A percentile compares a stretch with the other conserved stretches of the same genome.
Conservation (phyloP, 1,139 yeast species). For the Saccharomycopsis crataegensis region DNA sequence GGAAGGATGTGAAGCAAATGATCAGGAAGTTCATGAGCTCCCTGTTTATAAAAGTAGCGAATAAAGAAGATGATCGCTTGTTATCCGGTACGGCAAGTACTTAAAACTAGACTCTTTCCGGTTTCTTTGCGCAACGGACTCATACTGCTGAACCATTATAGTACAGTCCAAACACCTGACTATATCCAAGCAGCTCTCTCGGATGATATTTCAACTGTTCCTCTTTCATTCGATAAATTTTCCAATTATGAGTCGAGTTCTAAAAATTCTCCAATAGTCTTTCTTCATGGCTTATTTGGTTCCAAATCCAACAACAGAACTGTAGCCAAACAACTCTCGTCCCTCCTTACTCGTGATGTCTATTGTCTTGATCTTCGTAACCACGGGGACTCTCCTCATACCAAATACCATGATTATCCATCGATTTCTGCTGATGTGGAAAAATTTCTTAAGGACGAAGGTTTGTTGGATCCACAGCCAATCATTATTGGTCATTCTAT, state of each 20-base stretch:
- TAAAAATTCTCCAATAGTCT: slow-evolving; percentile 48
- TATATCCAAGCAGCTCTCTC: slow-evolving; percentile 22
- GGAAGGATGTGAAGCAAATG: no score
- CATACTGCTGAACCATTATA: no score
- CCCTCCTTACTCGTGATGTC: slow-evolving; percentile 37
- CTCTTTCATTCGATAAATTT: slow-evolving; percentile 37
- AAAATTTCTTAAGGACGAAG: slow-evolving; percentile 46
- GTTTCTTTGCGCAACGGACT: no score
- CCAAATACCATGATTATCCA: slow-evolving; percentile 62
- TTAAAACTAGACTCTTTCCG: no score
- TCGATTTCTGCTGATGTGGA: slow-evolving; percentile 83
- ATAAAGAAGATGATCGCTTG: no score
- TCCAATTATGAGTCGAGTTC: background rate
- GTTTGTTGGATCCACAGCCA: slow-evolving; percentile 36
- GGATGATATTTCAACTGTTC: slow-evolving; percentile 34
- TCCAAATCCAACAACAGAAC: slow-evolving; percentile 70
- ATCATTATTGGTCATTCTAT: slow-evolving; percentile 87
- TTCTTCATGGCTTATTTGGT: slow-evolving; percentile 89
- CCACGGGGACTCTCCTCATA: slow-evolving; percentile 88
- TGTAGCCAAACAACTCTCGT: slow-evolving; percentile 47
- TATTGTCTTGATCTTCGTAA: slow-evolving; percentile 80
- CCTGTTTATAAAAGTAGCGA: no score
- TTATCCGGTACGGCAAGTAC: no score
- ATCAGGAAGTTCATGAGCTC: no score
- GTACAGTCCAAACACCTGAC: slow-evolving; percentile 6